Evolutionary conservation across 805 yeast species (phyloP), one percentile per base, ranked within the genome.

Genomic region (Candida insectalens): DNA sequence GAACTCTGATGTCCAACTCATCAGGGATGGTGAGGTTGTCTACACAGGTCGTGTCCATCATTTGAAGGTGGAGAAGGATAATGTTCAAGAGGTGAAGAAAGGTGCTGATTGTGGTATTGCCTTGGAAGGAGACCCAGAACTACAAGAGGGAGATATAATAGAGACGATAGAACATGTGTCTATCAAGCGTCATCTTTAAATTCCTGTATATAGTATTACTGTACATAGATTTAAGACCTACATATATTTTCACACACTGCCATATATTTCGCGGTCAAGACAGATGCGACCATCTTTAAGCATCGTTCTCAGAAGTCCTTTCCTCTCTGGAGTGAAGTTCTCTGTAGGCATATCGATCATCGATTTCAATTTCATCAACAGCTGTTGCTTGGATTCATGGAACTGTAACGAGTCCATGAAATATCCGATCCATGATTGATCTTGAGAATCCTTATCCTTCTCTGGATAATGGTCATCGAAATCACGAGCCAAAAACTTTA

Each of bases 61-160:
- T 5, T 66, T 92, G 54, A 87, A 83, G 57, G 83, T 82, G 40
- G 77, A 75, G 34, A 85, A 84, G 53, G 88, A 83, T 29, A 94
- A 83, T 44, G 82, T 79, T 4, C 44, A 59, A 2, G 89, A 81
- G 47, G 83, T 83, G 6, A 72, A 72, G 37, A 88, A 83, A 57
- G 96, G 95, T 19, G 70, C 71, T 19, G 98, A 92, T 46, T 92
- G 96, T 63, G 98, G 98, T 34, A 52, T 89, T 17, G 62, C 84
- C 0, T 75, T 92, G 42, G 69, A 75, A 44, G 44, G 45, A 16
- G 47, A 39, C 19, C 51, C 56, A 3, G 47, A 46, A 4, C 19
- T 53, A 3, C 17, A 39, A 8, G 76, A 63, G 14, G 96, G 94
- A 13, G 97, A 92, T 57, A 48, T 63, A 3, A 64, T 92, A 18